phyloP scores from a whole-genome alignment of 805 yeast species.

The Barnettozyma pratensis region DNA sequence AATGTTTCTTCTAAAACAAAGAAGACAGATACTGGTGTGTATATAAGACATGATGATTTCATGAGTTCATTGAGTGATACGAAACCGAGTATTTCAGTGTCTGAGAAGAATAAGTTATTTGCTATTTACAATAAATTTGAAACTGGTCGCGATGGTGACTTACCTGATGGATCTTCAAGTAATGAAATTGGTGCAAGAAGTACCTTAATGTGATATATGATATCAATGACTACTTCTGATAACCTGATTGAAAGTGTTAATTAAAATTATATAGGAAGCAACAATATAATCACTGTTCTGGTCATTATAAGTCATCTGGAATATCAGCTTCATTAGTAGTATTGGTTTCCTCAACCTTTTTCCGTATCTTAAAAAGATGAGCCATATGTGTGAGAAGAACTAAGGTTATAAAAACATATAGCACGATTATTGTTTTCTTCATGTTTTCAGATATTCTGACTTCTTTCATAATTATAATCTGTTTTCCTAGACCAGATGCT shows the following conservation, averaged over 20 bases:
- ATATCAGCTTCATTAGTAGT: no score
- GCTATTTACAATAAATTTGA: conserved; percentile 68
- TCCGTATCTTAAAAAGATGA: no score
- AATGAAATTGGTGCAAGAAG: conserved; percentile 80
- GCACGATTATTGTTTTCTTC: no score
- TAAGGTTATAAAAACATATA: no score
- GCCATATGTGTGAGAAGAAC: no score
- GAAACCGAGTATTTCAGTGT: conserved; percentile 79
- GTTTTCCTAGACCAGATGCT: no score
- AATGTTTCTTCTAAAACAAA: conserved; percentile 1
- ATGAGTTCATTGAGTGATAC: conserved; percentile 64
- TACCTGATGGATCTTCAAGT: conserved; percentile 83
- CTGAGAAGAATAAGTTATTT: conserved; percentile 60
- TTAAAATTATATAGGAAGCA: not conserved
- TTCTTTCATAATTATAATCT: no score
- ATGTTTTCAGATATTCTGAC: no score
- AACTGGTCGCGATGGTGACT: conserved; percentile 73
- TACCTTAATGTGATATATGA: conserved; percentile 58
- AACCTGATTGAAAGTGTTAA: not conserved
- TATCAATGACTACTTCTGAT: not conserved
- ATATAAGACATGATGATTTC: conserved; percentile 51
- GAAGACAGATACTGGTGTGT: conserved; percentile 30
- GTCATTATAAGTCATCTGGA: no score
- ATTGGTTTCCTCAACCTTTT: no score
- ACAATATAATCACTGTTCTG: no score